Evolutionary conservation across 306 rosid genomes (phyloP).

Genomic region (Mucuna pruriens): DNA sequence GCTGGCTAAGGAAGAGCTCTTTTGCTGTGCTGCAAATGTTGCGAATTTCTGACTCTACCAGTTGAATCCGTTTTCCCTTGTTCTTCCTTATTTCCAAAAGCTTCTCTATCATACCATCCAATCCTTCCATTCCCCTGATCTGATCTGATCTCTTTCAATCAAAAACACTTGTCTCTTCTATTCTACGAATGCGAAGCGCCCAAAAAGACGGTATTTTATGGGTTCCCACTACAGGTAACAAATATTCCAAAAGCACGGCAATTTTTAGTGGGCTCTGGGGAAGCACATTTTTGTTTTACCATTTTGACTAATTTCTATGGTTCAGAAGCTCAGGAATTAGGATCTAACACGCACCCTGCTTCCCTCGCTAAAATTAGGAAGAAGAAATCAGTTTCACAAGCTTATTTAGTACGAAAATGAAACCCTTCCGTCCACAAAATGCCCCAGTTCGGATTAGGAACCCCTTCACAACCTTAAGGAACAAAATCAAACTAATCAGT

Average conservation of each 20-base stretch:
- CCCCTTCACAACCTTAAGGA: too few species aligned
- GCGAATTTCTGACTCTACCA: slow-evolving; percentile 80
- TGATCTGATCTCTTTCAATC: not conserved
- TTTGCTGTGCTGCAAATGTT: slow-evolving; percentile 73
- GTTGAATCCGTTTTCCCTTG: slow-evolving; percentile 69
- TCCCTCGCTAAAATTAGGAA: slow-evolving; percentile 40
- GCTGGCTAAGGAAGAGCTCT: slow-evolving; percentile 77
- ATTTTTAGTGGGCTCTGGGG: slow-evolving; percentile 21
- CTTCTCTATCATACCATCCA: slow-evolving; percentile 78
- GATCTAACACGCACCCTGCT: slow-evolving; percentile 38
- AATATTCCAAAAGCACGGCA: slow-evolving; percentile 36
- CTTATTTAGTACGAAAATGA: not conserved
- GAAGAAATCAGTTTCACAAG: not conserved
- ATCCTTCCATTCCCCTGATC: slow-evolving; percentile 71
- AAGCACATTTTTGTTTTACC: slow-evolving; percentile 18
- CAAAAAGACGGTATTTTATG: not conserved
- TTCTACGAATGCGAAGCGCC: not conserved
- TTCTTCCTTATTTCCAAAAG: slow-evolving; percentile 74
- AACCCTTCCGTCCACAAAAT: too few species aligned
- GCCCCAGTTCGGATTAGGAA: too few species aligned
- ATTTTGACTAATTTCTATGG: slow-evolving; percentile 47
- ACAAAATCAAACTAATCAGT: too few species aligned
- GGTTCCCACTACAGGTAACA: not conserved
- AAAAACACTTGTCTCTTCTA: not conserved
- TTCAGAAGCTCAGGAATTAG: slow-evolving; percentile 27